Conservation (phyloP, 1,139 yeast genomes). For the Pneumocystis sp. region DNA sequence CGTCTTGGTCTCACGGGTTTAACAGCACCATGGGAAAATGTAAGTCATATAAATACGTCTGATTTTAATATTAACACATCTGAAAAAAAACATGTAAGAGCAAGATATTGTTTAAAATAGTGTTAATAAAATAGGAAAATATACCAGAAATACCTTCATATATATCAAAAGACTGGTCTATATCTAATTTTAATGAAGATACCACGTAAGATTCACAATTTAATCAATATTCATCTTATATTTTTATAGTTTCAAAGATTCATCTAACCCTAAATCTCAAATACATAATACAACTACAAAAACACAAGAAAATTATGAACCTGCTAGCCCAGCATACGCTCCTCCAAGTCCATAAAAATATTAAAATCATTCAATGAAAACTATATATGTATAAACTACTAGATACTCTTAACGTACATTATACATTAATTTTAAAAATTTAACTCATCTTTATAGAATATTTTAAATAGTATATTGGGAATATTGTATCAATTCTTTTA, state of each 20-base stretch:
- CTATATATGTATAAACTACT: too few relatives aligned
- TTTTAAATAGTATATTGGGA: background rate
- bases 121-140: slow-evolving; percentile 7
- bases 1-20: slow-evolving; percentile 2
- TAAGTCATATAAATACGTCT: background rate
- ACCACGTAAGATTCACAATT: background rate
- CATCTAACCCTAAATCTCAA: slow-evolving; percentile 9
- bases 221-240: slow-evolving; percentile 24
- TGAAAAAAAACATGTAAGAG: background rate
- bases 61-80: background rate
- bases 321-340: slow-evolving; percentile 29
- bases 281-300: slow-evolving; percentile 5
- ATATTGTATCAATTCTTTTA: background rate
- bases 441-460: background rate
- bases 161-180: slow-evolving; percentile 13
- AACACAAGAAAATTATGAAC: slow-evolving; percentile 17
- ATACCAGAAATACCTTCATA: slow-evolving; percentile 6
- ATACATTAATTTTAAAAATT: background rate
- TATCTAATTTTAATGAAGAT: slow-evolving; percentile 16
- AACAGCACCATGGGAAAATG: slow-evolving; percentile 6
- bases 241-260: slow-evolving; percentile 29
- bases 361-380: too few relatives aligned
- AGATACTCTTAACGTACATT: too few relatives aligned
- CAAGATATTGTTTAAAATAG: background rate
- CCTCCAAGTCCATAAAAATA: background rate